Percentiles rank a stretch among this genome's conserved stretches.
These are phyloP conservation scores for Verruconis gallopava DNA, from an alignment of 2,329 filamentous ascomycete species.

Conservation along the genomic window DNA sequence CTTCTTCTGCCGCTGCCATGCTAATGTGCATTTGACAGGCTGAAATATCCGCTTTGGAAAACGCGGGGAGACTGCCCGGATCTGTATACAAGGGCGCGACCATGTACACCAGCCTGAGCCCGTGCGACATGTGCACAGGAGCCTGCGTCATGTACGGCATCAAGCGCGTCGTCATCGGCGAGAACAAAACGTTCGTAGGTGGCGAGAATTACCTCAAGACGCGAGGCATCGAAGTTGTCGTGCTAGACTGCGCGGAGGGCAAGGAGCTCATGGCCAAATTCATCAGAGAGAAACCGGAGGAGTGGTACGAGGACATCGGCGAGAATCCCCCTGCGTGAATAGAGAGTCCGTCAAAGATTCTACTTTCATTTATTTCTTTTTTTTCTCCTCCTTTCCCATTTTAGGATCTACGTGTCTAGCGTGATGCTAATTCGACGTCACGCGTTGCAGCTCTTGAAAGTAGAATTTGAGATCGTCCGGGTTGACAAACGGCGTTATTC, in stretches of 20 bases:
- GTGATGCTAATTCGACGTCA: conserved; percentile 20
- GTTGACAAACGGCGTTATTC: conserved; percentile 87
- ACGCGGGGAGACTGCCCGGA: conserved; percentile 58
- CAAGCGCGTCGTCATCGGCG: conserved; percentile 57
- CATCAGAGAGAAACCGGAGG: conserved; percentile 55
- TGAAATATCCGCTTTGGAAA: conserved; percentile 63
- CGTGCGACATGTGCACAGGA: conserved; percentile 73
- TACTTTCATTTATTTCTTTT: no score
- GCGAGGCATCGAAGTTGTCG: conserved; percentile 60
- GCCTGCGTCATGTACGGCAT: conserved; percentile 67
- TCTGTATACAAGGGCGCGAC: conserved; percentile 56
- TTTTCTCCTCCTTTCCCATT: no score
- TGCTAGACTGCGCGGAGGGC: conserved; percentile 52
- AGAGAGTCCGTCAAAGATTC: no score
- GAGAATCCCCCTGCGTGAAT: background rate
- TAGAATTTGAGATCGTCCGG: conserved; percentile 89
- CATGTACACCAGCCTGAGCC: conserved; percentile 74
- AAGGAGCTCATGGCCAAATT: conserved; percentile 53
- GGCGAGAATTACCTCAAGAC: conserved; percentile 57
- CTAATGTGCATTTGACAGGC: conserved; percentile 30
- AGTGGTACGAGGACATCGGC: conserved; percentile 42
- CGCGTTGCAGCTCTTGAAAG: conserved; percentile 71
- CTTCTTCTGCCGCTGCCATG: background rate
- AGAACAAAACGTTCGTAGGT: conserved; percentile 63
- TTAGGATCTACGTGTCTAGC: no score